A percentile compares a stretch with the other conserved stretches of the same genome.
These are phyloP conservation scores for Leishmania guyanensis DNA, from an alignment of 208 protist genomes.

Conservation along the genomic window DNA sequence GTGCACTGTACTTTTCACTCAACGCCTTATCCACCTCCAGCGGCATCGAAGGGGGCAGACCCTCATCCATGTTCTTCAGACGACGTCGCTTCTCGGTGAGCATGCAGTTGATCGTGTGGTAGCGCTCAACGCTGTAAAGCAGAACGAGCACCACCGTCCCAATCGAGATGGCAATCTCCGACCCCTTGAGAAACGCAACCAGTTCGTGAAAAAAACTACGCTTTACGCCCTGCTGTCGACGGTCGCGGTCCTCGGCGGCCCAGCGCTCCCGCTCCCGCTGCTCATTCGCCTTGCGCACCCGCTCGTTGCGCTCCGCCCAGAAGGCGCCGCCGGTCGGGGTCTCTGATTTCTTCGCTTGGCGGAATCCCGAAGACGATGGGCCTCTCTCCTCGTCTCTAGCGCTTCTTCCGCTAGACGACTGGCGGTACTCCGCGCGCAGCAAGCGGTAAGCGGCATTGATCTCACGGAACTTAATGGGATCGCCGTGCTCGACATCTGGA, in stretches of 20 bases:
- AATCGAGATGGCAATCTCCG: slow-evolving; percentile 58
- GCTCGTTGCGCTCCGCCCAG: slow-evolving; percentile 52
- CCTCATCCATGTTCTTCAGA: slow-evolving; percentile 69
- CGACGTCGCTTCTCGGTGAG: slow-evolving; percentile 47
- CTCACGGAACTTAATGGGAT: slow-evolving; percentile 72
- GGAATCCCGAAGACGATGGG: slow-evolving; percentile 3
- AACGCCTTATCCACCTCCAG: slow-evolving; percentile 54
- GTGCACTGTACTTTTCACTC: slow-evolving; percentile 43
- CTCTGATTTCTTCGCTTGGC: not conserved
- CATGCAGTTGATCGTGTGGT: slow-evolving; percentile 55
- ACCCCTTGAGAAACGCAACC: slow-evolving; percentile 39
- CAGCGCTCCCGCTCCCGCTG: slow-evolving; percentile 30
- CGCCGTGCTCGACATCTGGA: slow-evolving; percentile 68
- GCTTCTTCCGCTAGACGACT: not conserved
- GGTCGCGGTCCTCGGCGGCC: slow-evolving; percentile 30
- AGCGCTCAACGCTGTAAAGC: slow-evolving; percentile 54
- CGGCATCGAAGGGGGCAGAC: slow-evolving; percentile 67
- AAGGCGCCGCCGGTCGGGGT: slow-evolving; percentile 41
- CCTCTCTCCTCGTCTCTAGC: slow-evolving; percentile 9
- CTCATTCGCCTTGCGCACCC: slow-evolving; percentile 37
- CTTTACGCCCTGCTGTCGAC: slow-evolving; percentile 17
- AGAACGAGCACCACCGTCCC: slow-evolving; percentile 42
- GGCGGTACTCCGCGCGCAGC: slow-evolving; percentile 48
- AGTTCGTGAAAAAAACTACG: slow-evolving; percentile 26
- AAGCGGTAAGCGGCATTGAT: slow-evolving; percentile 73